A percentile compares a stretch with the other conserved stretches of the same genome.
These are phyloP conservation scores for Mycena galericulata DNA, from an alignment of 768 basidiomycete species.

Conservation along the genomic window DNA sequence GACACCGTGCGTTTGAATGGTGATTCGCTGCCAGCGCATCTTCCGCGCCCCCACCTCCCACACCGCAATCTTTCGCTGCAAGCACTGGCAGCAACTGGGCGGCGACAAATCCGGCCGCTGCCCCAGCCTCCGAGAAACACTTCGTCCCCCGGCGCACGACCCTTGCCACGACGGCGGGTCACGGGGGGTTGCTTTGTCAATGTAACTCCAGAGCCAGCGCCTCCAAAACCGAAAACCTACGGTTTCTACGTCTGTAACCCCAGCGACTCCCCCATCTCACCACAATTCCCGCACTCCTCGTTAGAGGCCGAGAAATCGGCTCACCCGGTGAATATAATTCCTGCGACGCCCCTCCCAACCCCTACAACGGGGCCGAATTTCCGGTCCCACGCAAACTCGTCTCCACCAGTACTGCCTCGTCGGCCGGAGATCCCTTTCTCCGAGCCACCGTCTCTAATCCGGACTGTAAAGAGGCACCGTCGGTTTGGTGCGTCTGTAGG, in stretches of 20 bases:
- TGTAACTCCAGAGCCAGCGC: no score
- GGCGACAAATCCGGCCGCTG: background rate
- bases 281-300: background rate
- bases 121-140: background rate
- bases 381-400: background rate
- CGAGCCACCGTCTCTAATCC: background rate
- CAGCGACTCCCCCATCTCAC: constrained; percentile 24
- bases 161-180: constrained; percentile 11
- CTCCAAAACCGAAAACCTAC: background rate
- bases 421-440: background rate
- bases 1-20: no score
- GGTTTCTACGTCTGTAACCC: constrained; percentile 18
- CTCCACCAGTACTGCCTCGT: background rate
- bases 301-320: background rate
- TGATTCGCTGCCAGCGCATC: no score
- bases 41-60: no score
- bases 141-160: background rate
- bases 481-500: constrained; percentile 24
- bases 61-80: no score
- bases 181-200: constrained; percentile 15
- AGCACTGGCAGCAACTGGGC: no score
- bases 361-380: background rate
- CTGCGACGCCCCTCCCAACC: constrained; percentile 22
- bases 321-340: constrained; percentile 3
- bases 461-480: constrained; percentile 2